Evolutionary conservation across 768 basidiomycete species (phyloP), one percentile per base, ranked within the genome.

Genomic region (Heimioporus sp.): DNA sequence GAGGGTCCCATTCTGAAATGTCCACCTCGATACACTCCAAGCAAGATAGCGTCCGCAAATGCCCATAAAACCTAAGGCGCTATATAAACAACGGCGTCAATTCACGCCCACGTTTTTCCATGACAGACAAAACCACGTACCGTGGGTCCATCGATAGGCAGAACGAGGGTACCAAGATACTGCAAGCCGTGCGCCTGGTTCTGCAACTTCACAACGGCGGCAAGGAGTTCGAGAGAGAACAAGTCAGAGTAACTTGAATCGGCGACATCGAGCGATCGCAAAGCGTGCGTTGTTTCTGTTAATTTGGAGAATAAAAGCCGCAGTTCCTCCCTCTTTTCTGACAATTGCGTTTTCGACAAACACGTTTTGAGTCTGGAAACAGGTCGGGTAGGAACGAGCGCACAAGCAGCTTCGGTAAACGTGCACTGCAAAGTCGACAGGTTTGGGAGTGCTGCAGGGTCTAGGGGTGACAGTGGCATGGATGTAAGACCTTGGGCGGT

Each of bases 311-410:
- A 67, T 20, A 87, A 69, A 1, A 72, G 56, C 0, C 60, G 56
- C 69, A 85, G 67, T 63, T 87, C 86, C 2, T 70, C 67, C 31
- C 74, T 73, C 68, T 84, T 85, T 40, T 78, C 80, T 5, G 57
- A 61, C 2, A 69, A 46, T 46, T 71, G 72, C n/a, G 79, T 71
- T 46, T 73, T 72, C 20, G 85, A 85, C 65, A 87, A 83, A 60
- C 85, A 86, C 7, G 85, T 85, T 66, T 87, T 87, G 51, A 87
- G 73, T 48, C 77, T 79, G 2, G 79, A 75, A 37, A 88, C 66
- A 8, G 85, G 84, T 3, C 85, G 76, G 11, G 73, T 73, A 1
- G 85, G 83, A 19, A 80, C 75, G 10, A 87, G 66, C 15, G 74
- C 74, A 44, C 73, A 72, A 4, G 80, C 85, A 1, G 84, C 86